Evolutionary conservation across 2,329 filamentous ascomycete species (phyloP), one percentile per base, ranked within the genome.

Genomic region (Phyllosticta citribraziliensis): DNA sequence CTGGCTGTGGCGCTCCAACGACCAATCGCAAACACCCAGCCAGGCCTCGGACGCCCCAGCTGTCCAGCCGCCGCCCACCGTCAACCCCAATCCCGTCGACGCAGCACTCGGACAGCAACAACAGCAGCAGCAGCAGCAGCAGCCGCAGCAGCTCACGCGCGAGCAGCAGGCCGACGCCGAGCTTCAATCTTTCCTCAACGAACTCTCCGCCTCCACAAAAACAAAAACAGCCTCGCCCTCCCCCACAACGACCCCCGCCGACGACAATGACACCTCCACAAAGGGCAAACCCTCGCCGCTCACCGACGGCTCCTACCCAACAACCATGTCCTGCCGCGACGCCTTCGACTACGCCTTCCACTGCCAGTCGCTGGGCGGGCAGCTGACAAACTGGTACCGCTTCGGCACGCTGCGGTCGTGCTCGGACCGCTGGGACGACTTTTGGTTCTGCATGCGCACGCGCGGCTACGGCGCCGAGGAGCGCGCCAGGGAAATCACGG

Each of bases 381-480:
- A 97, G 73, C 96, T 92, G 80, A 91, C 89, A 69, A 86, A 91
- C 69, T 83, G 97, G 47, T 99, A 97, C 80, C 88, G 94, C 50
- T 87, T 91, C 71, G 94, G 94, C 64, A 78, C 80, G 52, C 78
- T 96, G 69, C 84, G 87, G 53, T 81, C 83, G 3, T 99, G 94
- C 80, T 84, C 80, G 64, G 88, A 95, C 66, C 86, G 91, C 65
- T 97, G 93, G 91, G 83, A 87, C 64, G 89, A 96, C 74, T 97
- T 96, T 75, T 96, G 92, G 89, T 93, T 97, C 77, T 99, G 94
- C 80, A 97, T 97, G 92, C 86, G 89, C 65, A 86, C 86, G 47
- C 86, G 88, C 68, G 81, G 82, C 1, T 85, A 85, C 69, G 74
- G 80, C 0, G 81, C 83, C 24, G 75, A 80, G 52, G 77, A 84